Base-by-base conservation (phyloP, 108 stramenopile genomes). In the Cyclostephanos invisitatus region DNA sequence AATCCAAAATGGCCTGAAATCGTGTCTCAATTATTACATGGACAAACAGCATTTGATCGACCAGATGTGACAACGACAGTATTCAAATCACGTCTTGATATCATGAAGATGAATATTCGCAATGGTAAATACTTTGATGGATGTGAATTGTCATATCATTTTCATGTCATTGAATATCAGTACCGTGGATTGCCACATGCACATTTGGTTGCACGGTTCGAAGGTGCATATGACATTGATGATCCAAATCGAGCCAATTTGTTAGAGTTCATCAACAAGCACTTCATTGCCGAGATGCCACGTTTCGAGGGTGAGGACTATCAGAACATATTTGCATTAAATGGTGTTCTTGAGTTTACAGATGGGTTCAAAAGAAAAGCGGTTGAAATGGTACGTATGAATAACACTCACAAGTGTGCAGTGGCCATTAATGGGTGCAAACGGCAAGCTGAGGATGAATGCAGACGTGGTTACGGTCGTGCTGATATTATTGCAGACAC, bases 1-100 rank as follows among this genome's bases (percentile, higher is more conserved):
- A 50, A 50, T 21, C 49, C 49, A n/a, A 50, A 50, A 20, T 50
- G 49, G 49, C 49, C 49, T n/a, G 49, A 50, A 50, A 50, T 50
- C 3, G 10, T 21, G 18, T 50, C 49, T 4, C 49, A 50, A 10
- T 10, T 50, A 50, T 7, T 50, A 21, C 7, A 20, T 50, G 49
- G 49, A 20, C 49, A 50, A 50, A 50, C 49, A 50, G 49, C 49
- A 20, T 50, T 50, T 21, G 49, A 50, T 50, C 8, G 49, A 5
- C 49, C 49, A 50, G 49, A 50, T 3, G 49, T 50, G 3, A 21
- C 20, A 3, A 4, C 18, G 4, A 4, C 49, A 20, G 49, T 50
- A 4, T 50, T 50, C 8, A 50, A 50, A 8, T n/a, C 49, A 50
- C 3, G 49, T 3, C 20, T 50, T 5, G 49, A 8, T 50, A 5